Percentiles rank a stretch among this genome's conserved stretches.
phyloP scores from a whole-genome alignment of 805 yeast species.

The Sugiyamaella mastotermitis region DNA sequence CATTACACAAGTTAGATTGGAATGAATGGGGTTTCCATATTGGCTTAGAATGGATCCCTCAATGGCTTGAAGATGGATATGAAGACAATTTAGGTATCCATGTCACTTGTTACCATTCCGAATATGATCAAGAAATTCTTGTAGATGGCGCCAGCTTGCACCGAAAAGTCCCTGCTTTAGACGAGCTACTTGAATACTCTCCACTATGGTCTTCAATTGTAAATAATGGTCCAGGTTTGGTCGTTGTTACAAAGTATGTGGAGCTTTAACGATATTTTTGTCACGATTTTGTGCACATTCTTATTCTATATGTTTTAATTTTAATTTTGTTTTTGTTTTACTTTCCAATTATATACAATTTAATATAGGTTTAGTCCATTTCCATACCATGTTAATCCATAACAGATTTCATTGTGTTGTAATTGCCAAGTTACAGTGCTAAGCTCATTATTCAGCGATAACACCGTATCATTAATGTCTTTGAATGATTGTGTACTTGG shows the following conservation, averaged over 20 bases:
- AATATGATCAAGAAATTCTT: constrained; percentile 43
- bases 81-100: constrained; percentile 33
- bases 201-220: constrained; percentile 62
- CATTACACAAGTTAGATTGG: constrained; percentile 63
- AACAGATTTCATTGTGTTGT: too few relatives aligned
- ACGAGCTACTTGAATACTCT: constrained; percentile 60
- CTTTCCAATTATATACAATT: too few relatives aligned
- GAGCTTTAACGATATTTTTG: constrained; percentile 37
- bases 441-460: too few relatives aligned
- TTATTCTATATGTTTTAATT: too few relatives aligned
- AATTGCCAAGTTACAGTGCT: too few relatives aligned
- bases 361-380: too few relatives aligned
- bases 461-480: too few relatives aligned
- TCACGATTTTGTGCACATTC: too few relatives aligned
- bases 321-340: too few relatives aligned
- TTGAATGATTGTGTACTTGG: too few relatives aligned
- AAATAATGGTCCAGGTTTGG: constrained; percentile 60
- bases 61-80: constrained; percentile 38
- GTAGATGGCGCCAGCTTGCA: constrained; percentile 33
- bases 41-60: constrained; percentile 75
- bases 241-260: constrained; percentile 48
- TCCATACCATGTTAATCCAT: too few relatives aligned
- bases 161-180: constrained; percentile 60
- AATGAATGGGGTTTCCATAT: constrained; percentile 46
- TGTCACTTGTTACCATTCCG: constrained; percentile 75